Evolutionary conservation across 2,329 filamentous ascomycete species (phyloP).

Genomic region (Emydomyces testavorans): DNA sequence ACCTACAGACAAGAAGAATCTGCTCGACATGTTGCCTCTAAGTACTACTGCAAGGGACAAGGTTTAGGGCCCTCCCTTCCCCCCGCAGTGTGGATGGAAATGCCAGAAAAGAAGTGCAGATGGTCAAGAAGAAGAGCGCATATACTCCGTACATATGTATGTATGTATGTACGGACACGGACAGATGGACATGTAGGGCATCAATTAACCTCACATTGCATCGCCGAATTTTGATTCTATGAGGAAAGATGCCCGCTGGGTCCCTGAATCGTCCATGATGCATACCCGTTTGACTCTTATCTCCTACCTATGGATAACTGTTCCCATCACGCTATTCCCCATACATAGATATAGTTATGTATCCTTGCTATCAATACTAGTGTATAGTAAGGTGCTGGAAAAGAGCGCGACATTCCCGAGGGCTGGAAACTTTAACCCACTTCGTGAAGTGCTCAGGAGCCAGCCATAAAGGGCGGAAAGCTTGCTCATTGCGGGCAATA

Average conservation of each 20-base stretch:
- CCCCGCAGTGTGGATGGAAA: neutral
- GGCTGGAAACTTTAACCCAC: no score
- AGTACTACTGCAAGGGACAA: slow-evolving; percentile 10
- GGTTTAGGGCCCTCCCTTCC: slow-evolving; percentile 11
- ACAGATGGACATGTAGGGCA: slow-evolving; percentile 2
- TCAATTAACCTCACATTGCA: slow-evolving; percentile 12
- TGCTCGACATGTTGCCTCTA: neutral
- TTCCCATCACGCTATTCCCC: no score
- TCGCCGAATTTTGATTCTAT: slow-evolving; percentile 1
- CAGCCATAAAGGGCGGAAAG: no score
- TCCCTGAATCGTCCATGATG: slow-evolving; percentile 1
- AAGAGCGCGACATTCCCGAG: no score
- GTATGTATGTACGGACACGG: neutral
- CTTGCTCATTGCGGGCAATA: no score
- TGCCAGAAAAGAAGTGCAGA: neutral
- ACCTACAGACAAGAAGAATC: neutral
- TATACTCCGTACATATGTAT: neutral
- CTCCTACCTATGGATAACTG: no score
- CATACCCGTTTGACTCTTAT: slow-evolving; percentile 1
- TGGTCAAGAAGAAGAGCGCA: neutral
- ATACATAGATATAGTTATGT: neutral
- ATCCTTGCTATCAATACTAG: no score
- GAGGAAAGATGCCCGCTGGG: neutral
- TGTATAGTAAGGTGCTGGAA: no score
- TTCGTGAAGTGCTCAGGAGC: no score